phyloP scores from a whole-genome alignment of 768 basidiomycete genomes.

The Podaxis mareebaensis region DNA sequence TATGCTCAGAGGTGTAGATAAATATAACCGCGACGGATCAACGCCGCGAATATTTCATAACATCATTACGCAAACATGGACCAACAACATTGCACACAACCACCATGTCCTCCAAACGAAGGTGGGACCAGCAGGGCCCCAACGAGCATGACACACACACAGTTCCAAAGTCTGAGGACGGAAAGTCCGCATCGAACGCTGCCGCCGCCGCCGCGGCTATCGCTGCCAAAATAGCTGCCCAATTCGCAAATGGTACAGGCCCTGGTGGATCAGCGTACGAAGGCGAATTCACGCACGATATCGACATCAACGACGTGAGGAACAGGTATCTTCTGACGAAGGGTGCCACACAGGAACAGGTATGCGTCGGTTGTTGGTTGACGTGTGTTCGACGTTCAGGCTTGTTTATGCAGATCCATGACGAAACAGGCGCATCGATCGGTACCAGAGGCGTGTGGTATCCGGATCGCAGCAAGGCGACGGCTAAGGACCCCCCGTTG shows the following conservation, averaged over 20 bases:
- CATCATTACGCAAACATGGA: conserved; percentile 3
- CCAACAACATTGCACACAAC: background rate
- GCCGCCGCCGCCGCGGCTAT: conserved; percentile 77
- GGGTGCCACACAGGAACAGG: conserved; percentile 89
- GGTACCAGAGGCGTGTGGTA: conserved; percentile 96
- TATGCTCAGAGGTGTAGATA: background rate
- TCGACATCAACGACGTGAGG: conserved; percentile 95
- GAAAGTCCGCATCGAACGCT: conserved; percentile 66
- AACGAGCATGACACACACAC: conserved; percentile 45
- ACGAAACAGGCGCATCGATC: conserved; percentile 90
- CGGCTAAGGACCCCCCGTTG: conserved; percentile 89
- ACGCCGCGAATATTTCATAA: background rate
- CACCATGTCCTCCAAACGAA: conserved; percentile 28
- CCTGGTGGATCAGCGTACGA: conserved; percentile 57
- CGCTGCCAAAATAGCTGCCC: conserved; percentile 93
- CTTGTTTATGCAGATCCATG: conserved; percentile 63
- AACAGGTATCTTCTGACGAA: conserved; percentile 96
- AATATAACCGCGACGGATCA: background rate
- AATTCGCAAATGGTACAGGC: conserved; percentile 56
- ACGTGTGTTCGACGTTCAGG: background rate
- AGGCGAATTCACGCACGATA: conserved; percentile 84
- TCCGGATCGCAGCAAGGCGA: conserved; percentile 88
- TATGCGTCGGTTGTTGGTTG: conserved; percentile 33
- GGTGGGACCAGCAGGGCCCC: conserved; percentile 64
- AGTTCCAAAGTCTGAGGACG: conserved; percentile 48